phyloP scores from a whole-genome alignment of 345 rosid species.

The Carallia brachiata region DNA sequence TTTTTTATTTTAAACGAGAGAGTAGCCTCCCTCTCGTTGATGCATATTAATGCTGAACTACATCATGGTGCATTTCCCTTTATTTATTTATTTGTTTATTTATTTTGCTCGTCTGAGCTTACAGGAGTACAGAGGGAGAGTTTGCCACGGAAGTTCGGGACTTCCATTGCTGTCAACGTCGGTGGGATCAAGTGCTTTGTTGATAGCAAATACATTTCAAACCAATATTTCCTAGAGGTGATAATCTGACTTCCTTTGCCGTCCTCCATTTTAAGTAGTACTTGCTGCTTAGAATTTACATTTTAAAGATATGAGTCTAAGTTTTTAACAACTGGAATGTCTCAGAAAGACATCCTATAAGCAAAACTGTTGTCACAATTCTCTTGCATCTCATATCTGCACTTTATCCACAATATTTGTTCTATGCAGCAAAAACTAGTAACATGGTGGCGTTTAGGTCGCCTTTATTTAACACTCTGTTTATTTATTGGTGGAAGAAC shows the following conservation, averaged over 20 bases:
- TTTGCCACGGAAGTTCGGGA: conserved; percentile 23
- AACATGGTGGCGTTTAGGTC: too few relatives aligned
- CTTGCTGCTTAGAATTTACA: not conserved
- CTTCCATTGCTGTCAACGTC: conserved; percentile 45
- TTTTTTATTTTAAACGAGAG: not conserved
- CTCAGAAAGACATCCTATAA: too few relatives aligned
- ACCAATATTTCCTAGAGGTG: conserved; percentile 82
- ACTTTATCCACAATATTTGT: too few relatives aligned
- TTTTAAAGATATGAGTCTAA: not conserved
- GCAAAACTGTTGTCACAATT: too few relatives aligned
- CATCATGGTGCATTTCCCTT: not conserved
- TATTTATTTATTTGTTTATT: not conserved
- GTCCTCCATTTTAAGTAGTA: not conserved
- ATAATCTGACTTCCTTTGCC: not conserved
- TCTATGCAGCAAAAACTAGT: too few relatives aligned
- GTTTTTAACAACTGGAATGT: too few relatives aligned
- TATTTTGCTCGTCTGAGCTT: not conserved
- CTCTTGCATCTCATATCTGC: too few relatives aligned
- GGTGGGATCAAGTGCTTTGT: conserved; percentile 61
- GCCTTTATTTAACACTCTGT: too few relatives aligned
- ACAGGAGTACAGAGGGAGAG: conserved; percentile 39
- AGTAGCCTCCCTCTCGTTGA: not conserved
- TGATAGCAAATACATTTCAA: conserved; percentile 75
- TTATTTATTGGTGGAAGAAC: too few relatives aligned
- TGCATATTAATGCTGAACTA: not conserved